Percentiles rank a stretch among this genome's conserved stretches.
Conservation (phyloP, 306 rosid genomes). For the Medicago lupulina region DNA sequence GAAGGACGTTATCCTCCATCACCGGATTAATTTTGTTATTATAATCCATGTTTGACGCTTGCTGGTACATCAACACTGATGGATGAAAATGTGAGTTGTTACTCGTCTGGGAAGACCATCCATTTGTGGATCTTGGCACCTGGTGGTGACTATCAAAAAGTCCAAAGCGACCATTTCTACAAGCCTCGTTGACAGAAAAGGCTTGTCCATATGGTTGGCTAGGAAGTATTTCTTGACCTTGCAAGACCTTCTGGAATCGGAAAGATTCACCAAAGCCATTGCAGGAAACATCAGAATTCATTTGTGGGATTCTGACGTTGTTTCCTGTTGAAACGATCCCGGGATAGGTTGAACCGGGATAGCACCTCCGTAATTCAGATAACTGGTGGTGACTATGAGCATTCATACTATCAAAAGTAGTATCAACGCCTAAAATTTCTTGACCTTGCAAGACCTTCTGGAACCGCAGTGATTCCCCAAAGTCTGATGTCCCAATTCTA, state of each 20-base stretch:
- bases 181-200: constrained; percentile 52
- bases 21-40: constrained; percentile 39
- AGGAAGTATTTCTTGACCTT: constrained; percentile 98
- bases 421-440: constrained; percentile 81
- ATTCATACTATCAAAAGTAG: constrained; percentile 58
- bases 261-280: constrained; percentile 75
- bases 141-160: constrained; percentile 59
- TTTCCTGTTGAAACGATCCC: constrained; percentile 64
- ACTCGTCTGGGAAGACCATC: constrained; percentile 63
- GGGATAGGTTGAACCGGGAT: constrained; percentile 61
- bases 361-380: constrained; percentile 67
- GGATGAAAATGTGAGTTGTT: constrained; percentile 49
- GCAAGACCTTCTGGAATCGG: constrained; percentile 97
- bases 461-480: constrained; percentile 87
- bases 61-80: constrained; percentile 82
- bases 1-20: constrained; percentile 43
- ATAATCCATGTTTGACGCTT: constrained; percentile 53
- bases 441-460: constrained; percentile 99
- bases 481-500: constrained; percentile 85
- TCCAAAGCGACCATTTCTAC: constrained; percentile 62
- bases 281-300: constrained; percentile 61
- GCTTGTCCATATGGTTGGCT: constrained; percentile 71
- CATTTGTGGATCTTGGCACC: constrained; percentile 53
- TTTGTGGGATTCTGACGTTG: constrained; percentile 55
- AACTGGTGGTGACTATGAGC: constrained; percentile 54